phyloP scores from a whole-genome alignment of 73 alveolate genomes.

The Breviolum minutum region DNA sequence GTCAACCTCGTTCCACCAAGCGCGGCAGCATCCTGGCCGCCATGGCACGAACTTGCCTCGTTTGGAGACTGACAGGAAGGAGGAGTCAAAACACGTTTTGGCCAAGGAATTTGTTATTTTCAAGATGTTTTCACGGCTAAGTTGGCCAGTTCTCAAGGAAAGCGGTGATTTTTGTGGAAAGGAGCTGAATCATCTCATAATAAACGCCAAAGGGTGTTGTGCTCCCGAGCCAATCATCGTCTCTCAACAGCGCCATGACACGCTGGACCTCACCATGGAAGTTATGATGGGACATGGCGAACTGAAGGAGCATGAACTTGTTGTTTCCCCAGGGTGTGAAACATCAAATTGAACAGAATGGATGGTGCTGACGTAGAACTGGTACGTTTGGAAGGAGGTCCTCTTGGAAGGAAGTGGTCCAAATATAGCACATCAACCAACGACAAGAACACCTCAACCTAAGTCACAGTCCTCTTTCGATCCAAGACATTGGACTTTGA shows the following conservation, averaged over 20 bases:
- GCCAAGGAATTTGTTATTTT: not conserved
- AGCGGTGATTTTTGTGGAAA: not conserved
- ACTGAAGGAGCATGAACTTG: not conserved
- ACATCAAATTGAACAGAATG: too few species aligned
- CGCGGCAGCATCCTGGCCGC: constrained; percentile 34
- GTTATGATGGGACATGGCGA: not conserved
- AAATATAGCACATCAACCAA: not conserved
- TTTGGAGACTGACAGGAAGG: not conserved
- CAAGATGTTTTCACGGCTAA: not conserved
- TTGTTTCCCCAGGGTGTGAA: too few species aligned
- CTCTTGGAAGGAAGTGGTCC: not conserved
- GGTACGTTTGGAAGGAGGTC: too few species aligned
- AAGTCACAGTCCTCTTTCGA: not conserved
- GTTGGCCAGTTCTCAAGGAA: not conserved
- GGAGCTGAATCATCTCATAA: not conserved
- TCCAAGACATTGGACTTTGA: not conserved
- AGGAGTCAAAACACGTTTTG: not conserved
- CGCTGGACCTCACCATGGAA: constrained; percentile 5
- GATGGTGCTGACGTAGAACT: too few species aligned
- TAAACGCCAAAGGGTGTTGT: not conserved
- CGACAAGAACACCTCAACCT: not conserved
- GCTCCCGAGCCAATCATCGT: constrained; percentile 9
- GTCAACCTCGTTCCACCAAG: constrained; percentile 29
- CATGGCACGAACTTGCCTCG: constrained; percentile 34
- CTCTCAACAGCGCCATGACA: constrained; percentile 2